A percentile compares a stretch with the other conserved stretches of the same genome.
phyloP scores from a whole-genome alignment of 495 filamentous ascomycete genomes.

The Penicillium nucicola region DNA sequence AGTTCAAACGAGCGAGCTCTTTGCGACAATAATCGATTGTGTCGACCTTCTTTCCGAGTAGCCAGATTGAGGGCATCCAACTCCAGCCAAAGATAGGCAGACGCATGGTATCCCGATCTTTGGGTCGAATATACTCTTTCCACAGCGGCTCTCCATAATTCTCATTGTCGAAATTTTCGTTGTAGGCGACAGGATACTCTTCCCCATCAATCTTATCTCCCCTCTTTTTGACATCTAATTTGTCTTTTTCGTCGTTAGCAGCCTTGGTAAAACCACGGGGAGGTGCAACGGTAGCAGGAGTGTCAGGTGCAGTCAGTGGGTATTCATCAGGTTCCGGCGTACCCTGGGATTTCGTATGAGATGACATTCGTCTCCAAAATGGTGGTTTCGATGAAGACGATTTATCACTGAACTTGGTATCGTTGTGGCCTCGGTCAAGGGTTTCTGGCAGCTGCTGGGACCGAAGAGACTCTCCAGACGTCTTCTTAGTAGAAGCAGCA shows the following conservation, averaged over 20 bases:
- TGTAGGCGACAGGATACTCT: conserved; percentile 70
- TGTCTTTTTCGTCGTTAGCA: conserved; percentile 15
- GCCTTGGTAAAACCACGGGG: conserved; percentile 16
- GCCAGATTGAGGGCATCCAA: conserved; percentile 79
- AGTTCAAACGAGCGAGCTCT: conserved; percentile 82
- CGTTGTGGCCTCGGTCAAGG: neutral
- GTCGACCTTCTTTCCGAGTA: conserved; percentile 88
- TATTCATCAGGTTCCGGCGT: conserved; percentile 33
- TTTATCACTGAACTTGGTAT: conserved; percentile 1
- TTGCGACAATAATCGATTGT: conserved; percentile 89
- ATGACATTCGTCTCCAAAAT: conserved; percentile 45
- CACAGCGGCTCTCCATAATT: conserved; percentile 66
- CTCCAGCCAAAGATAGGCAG: conserved; percentile 73
- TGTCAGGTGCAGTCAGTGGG: conserved; percentile 37
- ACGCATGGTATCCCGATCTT: conserved; percentile 82
- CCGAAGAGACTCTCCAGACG: neutral
- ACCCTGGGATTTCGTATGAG: conserved; percentile 25
- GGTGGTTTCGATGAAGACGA: conserved; percentile 31
- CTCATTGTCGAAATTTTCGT: conserved; percentile 63
- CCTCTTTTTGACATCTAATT: conserved; percentile 26
- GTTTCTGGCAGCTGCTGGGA: neutral
- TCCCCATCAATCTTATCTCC: conserved; percentile 35
- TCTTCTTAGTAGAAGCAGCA: neutral
- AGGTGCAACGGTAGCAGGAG: conserved; percentile 16
- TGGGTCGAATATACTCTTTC: conserved; percentile 75